A percentile compares a stretch with the other conserved stretches of the same genome.
Evolutionary conservation across 768 basidiomycete genomes (phyloP).

Genomic region (Boletus pseudopeckii): DNA sequence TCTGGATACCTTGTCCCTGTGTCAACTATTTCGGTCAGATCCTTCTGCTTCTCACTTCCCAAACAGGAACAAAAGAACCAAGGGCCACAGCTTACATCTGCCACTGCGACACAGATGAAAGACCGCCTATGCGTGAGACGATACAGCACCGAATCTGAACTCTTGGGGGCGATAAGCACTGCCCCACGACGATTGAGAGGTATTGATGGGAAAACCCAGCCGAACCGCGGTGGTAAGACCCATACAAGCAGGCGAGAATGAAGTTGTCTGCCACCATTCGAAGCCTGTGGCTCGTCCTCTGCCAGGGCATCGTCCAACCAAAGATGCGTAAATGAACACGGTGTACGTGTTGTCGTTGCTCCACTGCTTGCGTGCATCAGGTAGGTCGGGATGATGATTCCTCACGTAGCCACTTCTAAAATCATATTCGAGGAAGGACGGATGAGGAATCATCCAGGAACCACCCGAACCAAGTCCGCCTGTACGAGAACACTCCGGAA

Average conservation of each 20-base stretch:
- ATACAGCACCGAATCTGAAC: background rate
- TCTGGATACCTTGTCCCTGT: background rate
- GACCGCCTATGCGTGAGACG: background rate
- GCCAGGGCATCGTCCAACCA: background rate
- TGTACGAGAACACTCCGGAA: background rate
- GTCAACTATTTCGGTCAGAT: background rate
- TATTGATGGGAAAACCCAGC: background rate
- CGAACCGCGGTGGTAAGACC: background rate
- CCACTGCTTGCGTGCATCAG: background rate
- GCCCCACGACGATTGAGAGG: background rate
- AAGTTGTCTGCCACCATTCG: background rate
- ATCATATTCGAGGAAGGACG: background rate
- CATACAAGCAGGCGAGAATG: background rate
- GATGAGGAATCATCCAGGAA: background rate
- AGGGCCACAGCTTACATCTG: background rate
- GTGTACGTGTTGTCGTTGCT: background rate
- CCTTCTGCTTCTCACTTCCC: too few relatives aligned
- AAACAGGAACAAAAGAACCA: background rate
- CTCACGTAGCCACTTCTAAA: background rate
- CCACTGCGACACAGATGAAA: background rate
- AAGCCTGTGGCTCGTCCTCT: background rate
- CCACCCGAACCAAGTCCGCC: background rate
- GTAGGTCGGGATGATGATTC: background rate
- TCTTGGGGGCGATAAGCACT: background rate
- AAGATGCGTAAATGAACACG: background rate